These are phyloP conservation scores for Tephrocybe sp. DNA, from an alignment of 768 basidiomycete genomes.

Conservation along the genomic window DNA sequence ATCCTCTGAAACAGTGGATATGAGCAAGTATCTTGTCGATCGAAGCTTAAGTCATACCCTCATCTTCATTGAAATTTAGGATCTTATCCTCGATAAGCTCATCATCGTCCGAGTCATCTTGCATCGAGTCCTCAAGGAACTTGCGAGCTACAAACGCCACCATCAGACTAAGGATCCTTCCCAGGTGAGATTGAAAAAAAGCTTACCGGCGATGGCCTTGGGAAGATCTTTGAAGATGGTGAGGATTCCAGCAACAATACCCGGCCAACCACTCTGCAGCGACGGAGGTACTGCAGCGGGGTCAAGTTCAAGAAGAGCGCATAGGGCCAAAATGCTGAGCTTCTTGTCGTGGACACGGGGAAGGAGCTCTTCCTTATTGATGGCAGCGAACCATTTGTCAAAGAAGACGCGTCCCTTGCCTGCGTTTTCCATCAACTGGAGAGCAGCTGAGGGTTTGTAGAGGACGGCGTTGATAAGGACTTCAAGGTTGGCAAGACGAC, in stretches of 20 bases:
- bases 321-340: constrained; percentile 72
- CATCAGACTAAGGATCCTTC: not conserved
- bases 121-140: constrained; percentile 50
- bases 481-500: constrained; percentile 77
- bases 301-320: constrained; percentile 72
- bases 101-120: constrained; percentile 38
- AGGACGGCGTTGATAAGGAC: constrained; percentile 80
- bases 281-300: constrained; percentile 51
- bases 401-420: constrained; percentile 77
- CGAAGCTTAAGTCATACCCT: constrained; percentile 39
- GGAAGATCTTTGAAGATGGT: constrained; percentile 78
- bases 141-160: constrained; percentile 47
- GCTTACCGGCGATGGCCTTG: constrained; percentile 65
- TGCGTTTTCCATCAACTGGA: constrained; percentile 69
- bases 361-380: constrained; percentile 56
- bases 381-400: constrained; percentile 77
- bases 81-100: constrained; percentile 53
- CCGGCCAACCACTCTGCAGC: constrained; percentile 71
- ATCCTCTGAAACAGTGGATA: constrained; percentile 51
- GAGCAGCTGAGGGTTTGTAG: constrained; percentile 77
- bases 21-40: not conserved
- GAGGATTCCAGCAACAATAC: constrained; percentile 67
- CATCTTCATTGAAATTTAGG: constrained; percentile 66
- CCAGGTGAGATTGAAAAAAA: not conserved
- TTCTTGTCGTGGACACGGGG: constrained; percentile 92